A percentile compares a stretch with the other conserved stretches of the same genome.
These are phyloP conservation scores for Neolentinus lepideus DNA, from an alignment of 1,284 basidiomycete species.

Conservation along the genomic window DNA sequence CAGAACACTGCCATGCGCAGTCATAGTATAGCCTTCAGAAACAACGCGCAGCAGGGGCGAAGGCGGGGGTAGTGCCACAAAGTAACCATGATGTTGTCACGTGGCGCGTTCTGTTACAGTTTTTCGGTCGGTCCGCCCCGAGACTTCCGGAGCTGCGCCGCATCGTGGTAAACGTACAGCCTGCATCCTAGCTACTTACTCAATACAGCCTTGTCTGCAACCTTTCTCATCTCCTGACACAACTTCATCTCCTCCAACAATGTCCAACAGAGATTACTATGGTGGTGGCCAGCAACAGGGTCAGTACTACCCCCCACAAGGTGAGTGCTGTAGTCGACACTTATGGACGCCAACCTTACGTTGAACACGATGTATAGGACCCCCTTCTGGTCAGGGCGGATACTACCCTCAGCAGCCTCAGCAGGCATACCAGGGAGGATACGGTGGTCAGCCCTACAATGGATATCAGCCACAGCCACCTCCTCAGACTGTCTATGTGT, in stretches of 20 bases:
- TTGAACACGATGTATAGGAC: slow-evolving; percentile 28
- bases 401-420: slow-evolving; percentile 76
- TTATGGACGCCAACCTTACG: neutral
- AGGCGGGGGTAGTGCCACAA: too few species aligned
- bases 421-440: slow-evolving; percentile 53
- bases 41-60: too few species aligned
- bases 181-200: neutral
- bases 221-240: neutral
- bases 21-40: too few species aligned
- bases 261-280: slow-evolving; percentile 77
- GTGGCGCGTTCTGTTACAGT: neutral
- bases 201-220: neutral
- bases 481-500: slow-evolving; percentile 76
- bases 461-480: slow-evolving; percentile 58
- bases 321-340: slow-evolving; percentile 26
- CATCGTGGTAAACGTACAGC: neutral
- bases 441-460: slow-evolving; percentile 19
- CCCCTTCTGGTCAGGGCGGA: slow-evolving; percentile 55
- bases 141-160: neutral
- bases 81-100: too few species aligned
- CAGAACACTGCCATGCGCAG: too few species aligned
- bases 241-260: slow-evolving; percentile 23
- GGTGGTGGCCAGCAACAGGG: slow-evolving; percentile 38
- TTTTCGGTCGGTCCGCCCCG: neutral
- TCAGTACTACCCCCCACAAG: slow-evolving; percentile 63